Evolutionary conservation across 345 rosid genomes (phyloP), one percentile per base, ranked within the genome.

Genomic region (Linum lewisii): DNA sequence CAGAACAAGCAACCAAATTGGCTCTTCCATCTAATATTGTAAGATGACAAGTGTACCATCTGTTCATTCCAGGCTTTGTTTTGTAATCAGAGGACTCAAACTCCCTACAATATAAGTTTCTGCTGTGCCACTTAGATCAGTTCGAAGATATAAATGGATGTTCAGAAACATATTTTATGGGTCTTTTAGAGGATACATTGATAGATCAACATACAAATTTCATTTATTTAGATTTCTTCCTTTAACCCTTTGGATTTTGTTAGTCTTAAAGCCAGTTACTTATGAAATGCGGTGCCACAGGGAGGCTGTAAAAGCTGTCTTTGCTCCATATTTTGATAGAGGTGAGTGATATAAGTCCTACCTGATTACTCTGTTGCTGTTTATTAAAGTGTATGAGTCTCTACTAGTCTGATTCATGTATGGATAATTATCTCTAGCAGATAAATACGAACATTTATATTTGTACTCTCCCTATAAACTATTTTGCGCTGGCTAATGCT

Each of bases 281-380:
- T 64, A 65, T 52, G 49, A 22, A 49, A 54, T 54, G n/a, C n/a
- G n/a, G n/a, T n/a, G 58, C 60, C 60, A 55, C 86, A 88, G 96
- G 78, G 67, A 78, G 57, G 77, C 82, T 57, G 96, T 92, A 20
- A 75, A 77, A 66, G 64, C 56, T 54, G 64, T 78, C 68, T 86
- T 84, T 66, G 44, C 57, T 61, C 74, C 95, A 65, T 73, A 82
- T 63, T 84, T 92, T 29, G 68, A 81, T 57, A 78, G 82, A 68
- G 83, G 98, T 92, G 73, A 80, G 75, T 45, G 63, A 51, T 62
- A 32, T 13, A 44, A 42, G 37, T 51, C 66, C 58, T 63, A 56
- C 18, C 55, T 58, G 36, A 57, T 54, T 9, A 32, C 24, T 14
- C 61, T 24, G 16, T 19, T 51, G 32, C 19, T 37, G 53, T 32